These are phyloP conservation scores for Trichoderma semiorbis DNA, from an alignment of 2,329 filamentous ascomycete species.

Conservation along the genomic window DNA sequence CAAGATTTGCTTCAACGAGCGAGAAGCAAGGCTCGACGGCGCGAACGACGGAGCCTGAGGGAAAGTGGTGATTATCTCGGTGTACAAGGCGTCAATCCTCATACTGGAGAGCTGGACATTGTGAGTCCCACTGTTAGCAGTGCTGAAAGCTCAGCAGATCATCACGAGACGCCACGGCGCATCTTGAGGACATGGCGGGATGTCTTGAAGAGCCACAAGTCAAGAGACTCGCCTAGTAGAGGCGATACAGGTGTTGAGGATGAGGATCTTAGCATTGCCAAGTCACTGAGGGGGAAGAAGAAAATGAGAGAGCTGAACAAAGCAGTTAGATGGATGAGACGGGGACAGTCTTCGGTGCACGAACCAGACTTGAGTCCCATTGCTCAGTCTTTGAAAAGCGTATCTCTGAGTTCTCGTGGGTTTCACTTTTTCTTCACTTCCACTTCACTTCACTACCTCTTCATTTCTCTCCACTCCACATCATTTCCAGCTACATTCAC, in stretches of 20 bases:
- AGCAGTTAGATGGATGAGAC: conserved; percentile 43
- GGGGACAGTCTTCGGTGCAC: conserved; percentile 51
- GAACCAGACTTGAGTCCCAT: conserved; percentile 51
- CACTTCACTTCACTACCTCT: neutral
- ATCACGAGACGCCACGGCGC: conserved; percentile 30
- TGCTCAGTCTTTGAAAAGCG: conserved; percentile 38
- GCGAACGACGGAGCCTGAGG: conserved; percentile 46
- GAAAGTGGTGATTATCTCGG: conserved; percentile 57
- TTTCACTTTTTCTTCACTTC: neutral
- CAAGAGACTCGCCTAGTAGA: conserved; percentile 41
- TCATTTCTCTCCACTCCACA: neutral
- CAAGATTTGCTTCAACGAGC: conserved; percentile 25
- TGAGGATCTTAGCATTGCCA: conserved; percentile 40
- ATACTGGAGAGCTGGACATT: conserved; percentile 51
- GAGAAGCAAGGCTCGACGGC: conserved; percentile 32
- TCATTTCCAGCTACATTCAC: neutral
- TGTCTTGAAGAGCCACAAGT: conserved; percentile 32
- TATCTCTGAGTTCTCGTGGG: conserved; percentile 27
- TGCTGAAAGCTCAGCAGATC: conserved; percentile 36
- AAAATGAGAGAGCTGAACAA: conserved; percentile 29
- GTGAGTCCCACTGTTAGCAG: conserved; percentile 47
- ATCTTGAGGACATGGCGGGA: conserved; percentile 31
- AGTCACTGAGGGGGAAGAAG: conserved; percentile 41
- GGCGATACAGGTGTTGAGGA: conserved; percentile 22
- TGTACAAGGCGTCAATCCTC: conserved; percentile 56